Percentiles rank a stretch among this genome's conserved stretches.
Conservation (phyloP, 768 basidiomycete genomes). For the Termitomyces bulborhizus region DNA sequence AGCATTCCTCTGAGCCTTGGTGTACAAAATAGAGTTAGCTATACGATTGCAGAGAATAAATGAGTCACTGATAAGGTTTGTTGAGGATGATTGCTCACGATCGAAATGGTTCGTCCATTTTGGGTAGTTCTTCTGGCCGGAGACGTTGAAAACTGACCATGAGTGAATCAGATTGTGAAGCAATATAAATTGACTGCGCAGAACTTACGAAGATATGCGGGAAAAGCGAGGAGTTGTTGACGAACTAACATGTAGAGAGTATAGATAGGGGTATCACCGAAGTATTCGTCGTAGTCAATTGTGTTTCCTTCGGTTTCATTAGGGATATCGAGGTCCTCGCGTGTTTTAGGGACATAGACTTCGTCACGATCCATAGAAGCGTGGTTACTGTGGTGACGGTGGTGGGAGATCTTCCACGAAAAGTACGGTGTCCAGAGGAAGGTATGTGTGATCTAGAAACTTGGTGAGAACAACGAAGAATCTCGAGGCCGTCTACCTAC, state of each 20-base stretch:
- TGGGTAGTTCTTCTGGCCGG: conserved; percentile 1
- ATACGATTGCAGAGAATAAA: neutral
- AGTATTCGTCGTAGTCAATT: neutral
- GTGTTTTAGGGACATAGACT: neutral
- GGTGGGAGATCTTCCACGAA: neutral
- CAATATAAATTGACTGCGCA: neutral
- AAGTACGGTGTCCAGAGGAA: conserved; percentile 1
- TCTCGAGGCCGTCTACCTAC: neutral
- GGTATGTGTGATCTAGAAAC: neutral
- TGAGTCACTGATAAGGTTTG: neutral
- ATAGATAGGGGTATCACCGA: neutral
- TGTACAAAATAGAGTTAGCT: conserved; percentile 54
- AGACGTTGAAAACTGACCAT: neutral
- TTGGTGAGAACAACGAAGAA: neutral
- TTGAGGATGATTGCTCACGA: neutral
- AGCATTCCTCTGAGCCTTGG: conserved; percentile 39
- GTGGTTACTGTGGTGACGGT: neutral
- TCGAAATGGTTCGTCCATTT: conserved; percentile 1
- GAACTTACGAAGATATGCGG: neutral
- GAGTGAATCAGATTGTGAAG: neutral
- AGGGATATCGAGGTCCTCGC: neutral
- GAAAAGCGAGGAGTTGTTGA: neutral
- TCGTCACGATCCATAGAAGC: neutral
- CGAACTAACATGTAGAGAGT: neutral
- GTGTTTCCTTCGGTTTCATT: neutral